phyloP scores from a whole-genome alignment of 768 basidiomycete genomes.

The Kwoniella dendrophila region DNA sequence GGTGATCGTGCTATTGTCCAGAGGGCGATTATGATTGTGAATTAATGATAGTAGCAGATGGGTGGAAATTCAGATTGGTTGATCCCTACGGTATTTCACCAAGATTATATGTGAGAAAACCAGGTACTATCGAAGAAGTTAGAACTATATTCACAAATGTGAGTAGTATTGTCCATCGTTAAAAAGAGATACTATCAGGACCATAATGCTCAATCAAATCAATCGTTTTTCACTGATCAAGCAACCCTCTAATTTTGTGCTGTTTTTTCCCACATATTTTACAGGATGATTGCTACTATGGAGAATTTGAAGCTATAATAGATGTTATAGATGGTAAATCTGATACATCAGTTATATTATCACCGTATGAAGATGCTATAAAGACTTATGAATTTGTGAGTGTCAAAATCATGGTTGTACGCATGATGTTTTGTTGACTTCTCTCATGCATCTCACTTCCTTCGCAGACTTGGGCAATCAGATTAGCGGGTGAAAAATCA shows the following conservation, averaged over 20 bases:
- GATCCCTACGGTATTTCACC: constrained; percentile 92
- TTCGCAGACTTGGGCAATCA: constrained; percentile 34
- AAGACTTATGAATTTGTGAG: constrained; percentile 40
- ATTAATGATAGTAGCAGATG: constrained; percentile 88
- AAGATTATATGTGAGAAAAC: constrained; percentile 76
- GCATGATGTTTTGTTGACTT: not conserved
- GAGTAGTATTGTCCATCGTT: not conserved
- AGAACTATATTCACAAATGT: constrained; percentile 34
- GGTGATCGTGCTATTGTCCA: not conserved
- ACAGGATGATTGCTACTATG: constrained; percentile 37
- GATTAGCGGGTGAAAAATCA: constrained; percentile 26
- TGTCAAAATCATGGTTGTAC: not conserved
- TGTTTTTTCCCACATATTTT: no score
- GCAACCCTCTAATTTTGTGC: no score
- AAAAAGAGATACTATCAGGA: not conserved
- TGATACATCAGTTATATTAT: constrained; percentile 24
- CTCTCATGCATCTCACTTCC: not conserved
- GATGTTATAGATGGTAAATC: constrained; percentile 37
- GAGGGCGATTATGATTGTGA: constrained; percentile 83
- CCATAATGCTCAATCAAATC: no score
- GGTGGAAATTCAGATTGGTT: constrained; percentile 57
- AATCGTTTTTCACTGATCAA: no score
- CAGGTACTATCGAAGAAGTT: constrained; percentile 59
- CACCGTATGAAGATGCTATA: constrained; percentile 34
- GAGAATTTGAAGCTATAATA: constrained; percentile 31